phyloP scores from a whole-genome alignment of 352 stramenopile species.

The Blastocystis sp. region DNA sequence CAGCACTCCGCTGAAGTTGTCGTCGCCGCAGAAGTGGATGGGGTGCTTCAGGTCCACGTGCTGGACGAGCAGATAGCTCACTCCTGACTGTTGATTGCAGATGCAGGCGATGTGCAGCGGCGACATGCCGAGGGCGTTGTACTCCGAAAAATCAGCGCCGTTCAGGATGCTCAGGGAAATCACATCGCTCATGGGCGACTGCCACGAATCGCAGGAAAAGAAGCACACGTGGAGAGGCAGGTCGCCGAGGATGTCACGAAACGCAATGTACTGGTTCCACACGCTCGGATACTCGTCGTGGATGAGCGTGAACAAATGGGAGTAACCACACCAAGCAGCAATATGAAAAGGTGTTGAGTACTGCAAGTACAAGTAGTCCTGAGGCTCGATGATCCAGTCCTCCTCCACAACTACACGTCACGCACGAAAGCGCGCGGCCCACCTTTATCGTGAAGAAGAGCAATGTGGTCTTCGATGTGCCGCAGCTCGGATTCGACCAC shows the following conservation, averaged over 20 bases:
- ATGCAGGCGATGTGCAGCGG: constrained; percentile 63
- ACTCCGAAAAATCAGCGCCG: neutral
- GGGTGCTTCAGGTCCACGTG: neutral
- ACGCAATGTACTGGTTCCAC: constrained; percentile 2
- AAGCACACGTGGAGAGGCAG: constrained; percentile 32
- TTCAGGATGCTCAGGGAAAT: neutral
- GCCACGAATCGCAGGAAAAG: constrained; percentile 54
- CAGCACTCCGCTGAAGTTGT: neutral
- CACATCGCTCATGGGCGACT: neutral
- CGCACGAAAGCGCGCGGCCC: neutral
- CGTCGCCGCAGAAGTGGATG: constrained; percentile 14
- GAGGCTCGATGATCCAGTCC: constrained; percentile 19
- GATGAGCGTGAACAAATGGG: constrained; percentile 47
- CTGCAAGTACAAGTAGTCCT: constrained; percentile 44
- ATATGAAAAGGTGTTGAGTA: constrained; percentile 56
- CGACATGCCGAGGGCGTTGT: constrained; percentile 24
- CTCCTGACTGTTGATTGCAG: constrained; percentile 7
- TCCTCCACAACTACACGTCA: constrained; percentile 20
- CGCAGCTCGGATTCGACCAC: neutral
- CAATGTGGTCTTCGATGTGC: constrained; percentile 37
- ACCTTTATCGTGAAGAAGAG: constrained; percentile 50
- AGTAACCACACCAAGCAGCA: constrained; percentile 44
- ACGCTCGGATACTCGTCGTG: constrained; percentile 3
- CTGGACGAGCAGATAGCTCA: constrained; percentile 30
- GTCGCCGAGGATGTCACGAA: constrained; percentile 28